phyloP scores from a whole-genome alignment of 441 rosid genomes.

The Corymbia calophylla region DNA sequence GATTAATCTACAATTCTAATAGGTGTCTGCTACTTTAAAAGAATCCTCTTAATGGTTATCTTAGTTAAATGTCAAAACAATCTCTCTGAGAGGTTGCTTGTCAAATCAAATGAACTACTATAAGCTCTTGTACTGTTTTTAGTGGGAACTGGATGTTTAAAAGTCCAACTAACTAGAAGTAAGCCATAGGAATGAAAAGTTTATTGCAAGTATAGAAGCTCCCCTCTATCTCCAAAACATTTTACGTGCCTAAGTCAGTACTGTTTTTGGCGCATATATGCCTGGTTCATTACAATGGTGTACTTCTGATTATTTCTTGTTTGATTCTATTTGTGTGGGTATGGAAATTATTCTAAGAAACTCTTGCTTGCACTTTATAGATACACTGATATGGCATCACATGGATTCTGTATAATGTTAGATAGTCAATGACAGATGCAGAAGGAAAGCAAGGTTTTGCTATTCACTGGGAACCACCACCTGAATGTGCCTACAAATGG shows the following conservation, averaged over 20 bases:
- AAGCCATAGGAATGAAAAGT: not conserved
- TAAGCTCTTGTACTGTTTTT: not conserved
- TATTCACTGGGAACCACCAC: slow-evolving; percentile 96
- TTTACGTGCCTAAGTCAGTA: not conserved
- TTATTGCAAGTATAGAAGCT: not conserved
- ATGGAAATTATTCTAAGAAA: not conserved
- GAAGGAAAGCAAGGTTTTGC: slow-evolving; percentile 80
- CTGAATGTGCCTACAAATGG: slow-evolving; percentile 79
- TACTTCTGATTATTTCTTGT: not conserved
- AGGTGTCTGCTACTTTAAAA: not conserved
- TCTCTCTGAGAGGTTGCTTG: not conserved
- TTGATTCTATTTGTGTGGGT: not conserved
- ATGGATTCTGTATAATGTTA: not conserved
- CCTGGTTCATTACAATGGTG: not conserved
- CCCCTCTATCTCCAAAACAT: not conserved
- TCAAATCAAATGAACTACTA: not conserved
- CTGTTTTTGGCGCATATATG: not conserved
- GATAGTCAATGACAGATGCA: slow-evolving; percentile 34
- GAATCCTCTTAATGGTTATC: not conserved
- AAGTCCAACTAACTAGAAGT: not conserved
- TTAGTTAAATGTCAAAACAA: not conserved
- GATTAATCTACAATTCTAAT: not conserved
- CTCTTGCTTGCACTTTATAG: not conserved
- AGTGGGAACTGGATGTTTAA: not conserved
- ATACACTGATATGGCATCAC: not conserved